These are phyloP conservation scores for Cucumis melo DNA, from an alignment of 306 rosid genomes.

Conservation along the genomic window DNA sequence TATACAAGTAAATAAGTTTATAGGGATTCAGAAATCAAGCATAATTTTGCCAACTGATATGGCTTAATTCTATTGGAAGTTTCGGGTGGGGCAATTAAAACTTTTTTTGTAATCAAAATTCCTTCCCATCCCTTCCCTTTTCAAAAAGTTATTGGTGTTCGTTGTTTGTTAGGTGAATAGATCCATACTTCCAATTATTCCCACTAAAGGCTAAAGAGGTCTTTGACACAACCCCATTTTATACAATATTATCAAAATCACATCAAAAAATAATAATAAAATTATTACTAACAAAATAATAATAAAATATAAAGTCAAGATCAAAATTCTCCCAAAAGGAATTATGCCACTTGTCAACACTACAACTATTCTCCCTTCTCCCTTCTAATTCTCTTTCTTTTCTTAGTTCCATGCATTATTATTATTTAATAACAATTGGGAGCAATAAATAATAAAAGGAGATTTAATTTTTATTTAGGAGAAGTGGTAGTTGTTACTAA, in stretches of 20 bases:
- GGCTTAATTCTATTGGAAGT: neutral
- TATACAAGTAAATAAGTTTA: too few relatives aligned
- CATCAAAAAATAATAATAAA: neutral
- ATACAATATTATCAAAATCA: neutral
- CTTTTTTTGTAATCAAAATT: neutral
- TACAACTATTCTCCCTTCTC: neutral
- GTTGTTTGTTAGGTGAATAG: neutral
- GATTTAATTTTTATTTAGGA: neutral
- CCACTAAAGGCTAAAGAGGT: neutral
- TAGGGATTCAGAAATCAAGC: too few relatives aligned
- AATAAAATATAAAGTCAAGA: neutral
- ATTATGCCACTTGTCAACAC: neutral
- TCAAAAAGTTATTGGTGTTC: neutral
- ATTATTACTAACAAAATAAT: neutral
- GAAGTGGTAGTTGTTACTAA: neutral
- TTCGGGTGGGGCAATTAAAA: neutral
- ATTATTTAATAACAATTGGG: neutral
- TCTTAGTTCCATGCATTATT: neutral
- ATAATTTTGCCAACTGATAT: too few relatives aligned
- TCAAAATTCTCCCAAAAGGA: neutral
- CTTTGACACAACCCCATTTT: neutral
- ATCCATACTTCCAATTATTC: neutral
- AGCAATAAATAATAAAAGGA: neutral
- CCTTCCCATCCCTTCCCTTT: neutral
- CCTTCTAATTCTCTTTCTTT: neutral